Evolutionary conservation across 2,329 filamentous ascomycete genomes (phyloP), one percentile per base, ranked within the genome.

Genomic region (Fusarium foetens): DNA sequence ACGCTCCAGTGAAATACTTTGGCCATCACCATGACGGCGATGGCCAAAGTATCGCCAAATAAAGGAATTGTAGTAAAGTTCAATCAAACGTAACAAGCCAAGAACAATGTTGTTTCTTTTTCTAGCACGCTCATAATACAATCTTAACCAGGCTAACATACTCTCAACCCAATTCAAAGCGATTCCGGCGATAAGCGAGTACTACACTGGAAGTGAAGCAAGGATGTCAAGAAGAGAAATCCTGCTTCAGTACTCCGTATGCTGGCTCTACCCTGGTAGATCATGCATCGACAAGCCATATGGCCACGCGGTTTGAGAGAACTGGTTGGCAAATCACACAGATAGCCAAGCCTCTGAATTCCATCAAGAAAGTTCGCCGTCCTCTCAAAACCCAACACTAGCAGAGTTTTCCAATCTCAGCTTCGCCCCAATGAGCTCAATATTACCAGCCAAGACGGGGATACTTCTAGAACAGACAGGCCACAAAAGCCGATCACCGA

Each of bases 381-480:
- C 4, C 3, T 29, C 14, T 6, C 36, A 42, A 21, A 25, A 29
- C 11, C 38, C 12, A 6, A 8, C 25, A 23, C 46, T 33, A 23
- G 23, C 19, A 38, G 8, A 43, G 14, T 19, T 43, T 51, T 25
- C 10, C 6, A 25, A 25, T 5, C n/a, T 27, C 27, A 23, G n/a
- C 38, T 31, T 43, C 8, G 11, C 17, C 19, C 25, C 43, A 38
- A 46, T 61, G n/a, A 49, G 19, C 4, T 8, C 21, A 13, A 42
- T 14, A 33, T 19, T 14, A 29, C 14, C 9, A 41, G 61, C 61
- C 61, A 64, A 64, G 61, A 64, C 57, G 61, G 61, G 33, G 45
- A 35, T 62, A 62, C 27, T 62, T 64, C 61, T 53, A 45, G 57
- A 62, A 62, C 13, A 45, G 46, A 62, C n/a, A 42, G 16, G n/a